These are phyloP conservation scores for Syzygium jambos DNA, from an alignment of 345 rosid genomes.

Conservation along the genomic window DNA sequence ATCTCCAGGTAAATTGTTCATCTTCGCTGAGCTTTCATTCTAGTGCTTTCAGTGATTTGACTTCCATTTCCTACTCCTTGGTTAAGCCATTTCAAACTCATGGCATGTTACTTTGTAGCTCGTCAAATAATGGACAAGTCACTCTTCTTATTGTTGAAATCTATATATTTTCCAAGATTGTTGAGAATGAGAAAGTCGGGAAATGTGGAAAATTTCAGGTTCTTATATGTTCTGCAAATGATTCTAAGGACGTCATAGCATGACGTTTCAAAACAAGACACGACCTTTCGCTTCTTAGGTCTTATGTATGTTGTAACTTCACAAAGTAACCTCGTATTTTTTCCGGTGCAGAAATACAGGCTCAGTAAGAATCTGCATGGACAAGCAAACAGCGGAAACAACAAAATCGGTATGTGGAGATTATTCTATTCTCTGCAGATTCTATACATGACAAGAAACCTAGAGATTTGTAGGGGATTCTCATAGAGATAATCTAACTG, in stretches of 20 bases:
- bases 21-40: not conserved
- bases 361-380: slow-evolving; percentile 17
- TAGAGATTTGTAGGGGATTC: not conserved
- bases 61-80: not conserved
- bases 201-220: not conserved
- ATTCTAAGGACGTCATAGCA: not conserved
- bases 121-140: not conserved
- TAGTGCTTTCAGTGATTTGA: not conserved
- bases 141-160: not conserved
- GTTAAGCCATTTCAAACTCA: not conserved
- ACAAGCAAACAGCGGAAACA: slow-evolving; percentile 4
- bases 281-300: not conserved
- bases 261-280: not conserved
- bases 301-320: not conserved
- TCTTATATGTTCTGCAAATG: not conserved
- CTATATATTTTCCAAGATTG: not conserved
- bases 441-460: not conserved
- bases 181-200: not conserved
- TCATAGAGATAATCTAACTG: not conserved
- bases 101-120: not conserved
- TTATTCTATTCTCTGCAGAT: not conserved
- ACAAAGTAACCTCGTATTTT: not conserved
- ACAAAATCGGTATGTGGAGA: not conserved
- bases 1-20: slow-evolving; percentile 18
- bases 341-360: slow-evolving; percentile 14